Conservation (phyloP, 768 basidiomycete genomes). For the Lactarius sp. region DNA sequence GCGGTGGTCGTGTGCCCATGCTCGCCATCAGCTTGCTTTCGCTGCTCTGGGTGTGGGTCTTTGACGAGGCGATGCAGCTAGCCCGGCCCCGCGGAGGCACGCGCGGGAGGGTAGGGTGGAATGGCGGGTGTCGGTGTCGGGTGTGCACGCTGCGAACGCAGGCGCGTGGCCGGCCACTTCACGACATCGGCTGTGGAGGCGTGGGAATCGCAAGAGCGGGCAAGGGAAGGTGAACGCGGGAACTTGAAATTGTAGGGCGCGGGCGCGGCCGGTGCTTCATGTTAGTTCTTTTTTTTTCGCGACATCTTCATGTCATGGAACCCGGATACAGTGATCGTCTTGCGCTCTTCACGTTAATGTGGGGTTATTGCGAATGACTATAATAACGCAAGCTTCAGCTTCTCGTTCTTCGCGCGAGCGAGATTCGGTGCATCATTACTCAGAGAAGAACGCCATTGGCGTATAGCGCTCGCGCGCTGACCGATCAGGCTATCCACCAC, state of each 20-base stretch:
- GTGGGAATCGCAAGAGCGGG: not conserved
- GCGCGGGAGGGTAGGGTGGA: not conserved
- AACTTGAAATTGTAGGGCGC: too few relatives aligned
- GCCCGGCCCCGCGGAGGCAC: not conserved
- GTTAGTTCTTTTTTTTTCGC: not conserved
- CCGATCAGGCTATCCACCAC: too few relatives aligned
- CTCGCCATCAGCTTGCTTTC: not conserved
- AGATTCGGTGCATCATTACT: not conserved
- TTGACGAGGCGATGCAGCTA: not conserved
- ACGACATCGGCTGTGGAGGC: not conserved
- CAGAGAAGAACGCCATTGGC: not conserved
- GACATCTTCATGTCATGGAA: not conserved
- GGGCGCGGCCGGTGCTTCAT: not conserved
- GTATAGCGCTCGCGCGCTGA: too few relatives aligned
- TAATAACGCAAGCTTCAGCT: not conserved
- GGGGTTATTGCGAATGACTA: not conserved
- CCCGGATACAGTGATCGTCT: not conserved
- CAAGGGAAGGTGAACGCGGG: not conserved
- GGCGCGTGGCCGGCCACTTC: slow-evolving; percentile 14
- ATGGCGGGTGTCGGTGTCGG: slow-evolving; percentile 15
- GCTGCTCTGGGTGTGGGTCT: slow-evolving; percentile 11
- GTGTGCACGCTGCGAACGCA: slow-evolving; percentile 18
- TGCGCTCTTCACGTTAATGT: not conserved
- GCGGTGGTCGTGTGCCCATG: not conserved
- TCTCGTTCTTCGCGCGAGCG: not conserved